A percentile compares a stretch with the other conserved stretches of the same genome.
phyloP scores from a whole-genome alignment of 177 flowering plant genomes.

The Vitis hybrid region DNA sequence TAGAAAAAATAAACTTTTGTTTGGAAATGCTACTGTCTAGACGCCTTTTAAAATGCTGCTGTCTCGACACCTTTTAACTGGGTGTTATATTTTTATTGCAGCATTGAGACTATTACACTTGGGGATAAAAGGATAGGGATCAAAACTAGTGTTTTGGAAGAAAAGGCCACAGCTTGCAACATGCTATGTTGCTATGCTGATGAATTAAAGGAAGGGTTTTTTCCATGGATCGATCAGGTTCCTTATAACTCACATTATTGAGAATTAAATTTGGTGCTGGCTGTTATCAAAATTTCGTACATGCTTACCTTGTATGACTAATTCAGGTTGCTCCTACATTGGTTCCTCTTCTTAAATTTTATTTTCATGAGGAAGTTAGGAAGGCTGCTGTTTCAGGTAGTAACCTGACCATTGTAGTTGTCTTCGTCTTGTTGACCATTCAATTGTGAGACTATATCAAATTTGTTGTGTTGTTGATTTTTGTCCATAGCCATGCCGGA shows the following conservation, averaged over 20 bases:
- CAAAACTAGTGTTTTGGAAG: constrained; percentile 97
- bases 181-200: constrained; percentile 99
- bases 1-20: too few species aligned
- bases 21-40: neutral
- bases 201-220: constrained; percentile 97
- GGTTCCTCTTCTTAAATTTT: constrained; percentile 96
- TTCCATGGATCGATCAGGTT: constrained; percentile 99
- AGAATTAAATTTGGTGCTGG: neutral
- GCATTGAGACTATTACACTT: constrained; percentile 98
- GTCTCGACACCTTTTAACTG: neutral
- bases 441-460: neutral
- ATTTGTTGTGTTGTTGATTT: neutral
- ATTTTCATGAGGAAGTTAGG: constrained; percentile 99
- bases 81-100: constrained; percentile 28
- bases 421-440: too few species aligned
- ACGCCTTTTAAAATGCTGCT: neutral
- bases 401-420: neutral
- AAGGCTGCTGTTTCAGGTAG: constrained; percentile 99
- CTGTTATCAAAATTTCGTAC: too few species aligned
- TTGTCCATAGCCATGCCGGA: constrained; percentile 88
- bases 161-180: constrained; percentile 99
- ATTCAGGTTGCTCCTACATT: constrained; percentile 93
- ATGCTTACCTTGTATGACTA: neutral
- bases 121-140: constrained; percentile 98
- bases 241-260: constrained; percentile 2